Evolutionary conservation across 2,329 filamentous ascomycete species (phyloP), one percentile per base, ranked within the genome.

Genomic region (Bipolaris bicolor): DNA sequence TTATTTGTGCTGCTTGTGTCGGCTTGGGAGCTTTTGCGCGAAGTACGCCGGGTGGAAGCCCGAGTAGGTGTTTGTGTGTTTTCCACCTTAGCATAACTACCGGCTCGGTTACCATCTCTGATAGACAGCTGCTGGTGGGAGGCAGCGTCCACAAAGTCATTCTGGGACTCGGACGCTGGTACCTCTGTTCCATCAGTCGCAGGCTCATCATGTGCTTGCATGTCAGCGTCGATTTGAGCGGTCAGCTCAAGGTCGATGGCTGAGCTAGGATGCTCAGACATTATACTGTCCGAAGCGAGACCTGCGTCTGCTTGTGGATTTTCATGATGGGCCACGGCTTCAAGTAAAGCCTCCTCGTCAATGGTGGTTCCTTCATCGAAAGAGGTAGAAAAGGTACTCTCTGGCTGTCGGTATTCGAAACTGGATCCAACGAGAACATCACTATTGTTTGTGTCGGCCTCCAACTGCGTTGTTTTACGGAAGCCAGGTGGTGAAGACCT

Each of bases 401-500:
- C 64, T 24, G 55, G 43, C 43, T 67, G 71, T 18, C 47, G 40
- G 20, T 57, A 66, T 1, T 67, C 67, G 34, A 70, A 66, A 45
- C 64, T 69, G n/a, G 66, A 66, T 1, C 40, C 58, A 13, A 62
- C 55, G 1, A 59, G 50, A 43, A 59, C 49, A 37, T 63, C 58
- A 33, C 33, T 50, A 2, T 41, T 44, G 9, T 36, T 5, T 20
- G 46, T 48, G n/a, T 18, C 45, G 13, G 13, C 36, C 4, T 52
- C 47, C 3, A 46, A 45, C 1, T 36, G 39, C 13, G 22, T 20
- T 3, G 41, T 46, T 37, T 63, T 69, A n/a, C 67, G 63, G 7
- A 74, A 65, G 1, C 54, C 66, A 44, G 68, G 78, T 40, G 79
- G 73, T 16, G 78, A 76, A 9, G 74, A 75, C 3, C 72, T 66